Evolutionary conservation across 148 eudicot species (phyloP).

Genomic region (Cornus kousa): DNA sequence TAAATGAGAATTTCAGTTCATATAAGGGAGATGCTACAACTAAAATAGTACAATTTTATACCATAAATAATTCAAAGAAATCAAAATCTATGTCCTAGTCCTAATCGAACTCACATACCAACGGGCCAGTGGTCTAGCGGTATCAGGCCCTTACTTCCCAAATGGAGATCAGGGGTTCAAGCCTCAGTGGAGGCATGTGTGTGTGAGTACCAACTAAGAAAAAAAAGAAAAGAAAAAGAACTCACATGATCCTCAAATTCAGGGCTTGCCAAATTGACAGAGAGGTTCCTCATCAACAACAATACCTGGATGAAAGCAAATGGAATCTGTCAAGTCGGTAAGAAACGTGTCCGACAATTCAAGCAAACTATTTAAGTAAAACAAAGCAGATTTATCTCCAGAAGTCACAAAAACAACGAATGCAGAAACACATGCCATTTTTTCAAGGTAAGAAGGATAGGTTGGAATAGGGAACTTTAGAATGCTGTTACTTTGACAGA

Average conservation of each 20-base stretch:
- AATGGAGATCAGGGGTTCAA: too few species aligned
- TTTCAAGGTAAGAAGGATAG: too few species aligned
- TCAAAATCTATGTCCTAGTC: not conserved
- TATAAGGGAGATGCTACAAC: not conserved
- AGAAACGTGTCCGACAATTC: not conserved
- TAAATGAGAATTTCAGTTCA: not conserved
- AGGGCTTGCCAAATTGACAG: constrained; percentile 69
- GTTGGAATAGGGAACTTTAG: too few species aligned
- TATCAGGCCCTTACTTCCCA: too few species aligned
- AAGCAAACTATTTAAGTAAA: not conserved
- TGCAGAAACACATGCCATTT: not conserved
- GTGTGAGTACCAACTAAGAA: too few species aligned
- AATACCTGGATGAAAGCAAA: constrained; percentile 41
- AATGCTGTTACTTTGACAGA: too few species aligned
- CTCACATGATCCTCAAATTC: constrained; percentile 84
- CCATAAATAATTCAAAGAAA: not conserved
- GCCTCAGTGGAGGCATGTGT: too few species aligned
- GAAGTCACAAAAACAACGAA: not conserved
- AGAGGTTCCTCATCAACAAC: constrained; percentile 71
- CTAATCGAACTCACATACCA: too few species aligned
- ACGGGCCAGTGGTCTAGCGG: too few species aligned
- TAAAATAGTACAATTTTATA: too few species aligned
- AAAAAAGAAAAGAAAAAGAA: not conserved
- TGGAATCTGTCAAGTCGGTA: not conserved
- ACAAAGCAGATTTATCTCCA: not conserved